These are phyloP conservation scores for Candida sp. DNA, from an alignment of 1,139 yeast genomes.

Conservation along the genomic window DNA sequence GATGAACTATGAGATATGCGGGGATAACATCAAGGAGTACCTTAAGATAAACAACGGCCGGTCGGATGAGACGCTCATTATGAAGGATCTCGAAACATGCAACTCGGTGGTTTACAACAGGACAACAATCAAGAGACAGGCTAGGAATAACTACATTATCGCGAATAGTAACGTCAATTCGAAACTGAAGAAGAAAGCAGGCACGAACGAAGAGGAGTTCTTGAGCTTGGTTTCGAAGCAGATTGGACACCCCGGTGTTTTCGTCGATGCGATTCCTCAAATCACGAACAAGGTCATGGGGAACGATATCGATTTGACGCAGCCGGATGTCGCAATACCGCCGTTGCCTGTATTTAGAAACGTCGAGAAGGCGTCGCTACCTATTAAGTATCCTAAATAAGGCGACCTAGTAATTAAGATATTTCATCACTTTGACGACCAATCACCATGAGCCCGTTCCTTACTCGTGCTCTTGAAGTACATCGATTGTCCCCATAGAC, in stretches of 20 bases:
- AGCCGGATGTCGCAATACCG: conserved; percentile 28
- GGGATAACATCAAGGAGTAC: conserved; percentile 27
- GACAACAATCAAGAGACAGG: conserved; percentile 26
- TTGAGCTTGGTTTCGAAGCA: conserved; percentile 43
- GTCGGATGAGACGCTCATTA: conserved; percentile 25
- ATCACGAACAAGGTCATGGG: conserved; percentile 50
- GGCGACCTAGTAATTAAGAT: not conserved
- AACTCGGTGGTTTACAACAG: conserved; percentile 30
- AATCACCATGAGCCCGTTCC: conserved; percentile 63
- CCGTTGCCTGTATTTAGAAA: conserved; percentile 61
- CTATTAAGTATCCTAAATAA: conserved; percentile 30
- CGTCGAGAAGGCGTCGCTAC: conserved; percentile 59
- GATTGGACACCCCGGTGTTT: conserved; percentile 65
- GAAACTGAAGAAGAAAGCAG: not conserved
- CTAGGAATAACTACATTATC: conserved; percentile 21
- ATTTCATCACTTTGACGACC: conserved; percentile 65
- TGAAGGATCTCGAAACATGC: conserved; percentile 27
- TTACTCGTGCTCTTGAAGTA: conserved; percentile 54
- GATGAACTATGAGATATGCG: conserved; percentile 22
- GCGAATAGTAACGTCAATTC: conserved; percentile 17
- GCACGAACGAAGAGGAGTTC: conserved; percentile 25
- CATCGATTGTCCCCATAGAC: conserved; percentile 81
- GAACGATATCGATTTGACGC: conserved; percentile 26
- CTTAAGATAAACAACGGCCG: conserved; percentile 16
- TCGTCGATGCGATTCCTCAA: conserved; percentile 55